These are phyloP conservation scores for Climacium dendroides DNA, from an alignment of 225 moss, liverwort and hornwort species.

Conservation along the genomic window DNA sequence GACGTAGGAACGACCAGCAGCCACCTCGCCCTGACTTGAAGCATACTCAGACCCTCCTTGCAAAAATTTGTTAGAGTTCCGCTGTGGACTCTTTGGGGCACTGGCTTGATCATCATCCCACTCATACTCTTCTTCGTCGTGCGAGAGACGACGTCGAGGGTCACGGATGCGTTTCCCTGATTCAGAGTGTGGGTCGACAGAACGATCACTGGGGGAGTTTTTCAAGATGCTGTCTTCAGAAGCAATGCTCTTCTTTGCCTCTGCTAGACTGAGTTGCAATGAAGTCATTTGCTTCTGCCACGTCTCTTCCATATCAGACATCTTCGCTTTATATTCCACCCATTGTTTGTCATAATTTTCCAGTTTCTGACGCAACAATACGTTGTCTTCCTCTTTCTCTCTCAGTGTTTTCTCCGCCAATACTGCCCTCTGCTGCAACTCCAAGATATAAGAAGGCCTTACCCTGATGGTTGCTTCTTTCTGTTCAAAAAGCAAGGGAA, in stretches of 20 bases:
- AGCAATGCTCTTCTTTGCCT: constrained; percentile 86
- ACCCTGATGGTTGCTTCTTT: constrained; percentile 69
- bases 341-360: constrained; percentile 81
- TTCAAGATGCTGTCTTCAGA: constrained; percentile 46
- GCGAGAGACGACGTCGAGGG: constrained; percentile 44
- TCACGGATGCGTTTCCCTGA: constrained; percentile 44
- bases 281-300: constrained; percentile 98
- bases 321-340: constrained; percentile 83
- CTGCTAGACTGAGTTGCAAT: constrained; percentile 82
- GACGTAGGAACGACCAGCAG: constrained; percentile 82
- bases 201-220: constrained; percentile 42
- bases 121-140: constrained; percentile 78
- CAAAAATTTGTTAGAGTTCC: constrained; percentile 56
- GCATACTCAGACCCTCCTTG: constrained; percentile 43
- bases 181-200: constrained; percentile 42
- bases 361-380: constrained; percentile 63
- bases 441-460: constrained; percentile 72
- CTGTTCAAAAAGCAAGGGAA: constrained; percentile 12
- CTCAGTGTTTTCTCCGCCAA: constrained; percentile 70
- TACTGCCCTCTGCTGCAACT: constrained; percentile 79
- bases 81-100: constrained; percentile 65
- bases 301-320: constrained; percentile 92
- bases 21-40: constrained; percentile 63
- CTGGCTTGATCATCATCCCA: constrained; percentile 69
- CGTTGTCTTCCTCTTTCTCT: constrained; percentile 94